Evolutionary conservation across 768 basidiomycete species (phyloP), one percentile per base, ranked within the genome.

Genomic region (Ramaria sp.): DNA sequence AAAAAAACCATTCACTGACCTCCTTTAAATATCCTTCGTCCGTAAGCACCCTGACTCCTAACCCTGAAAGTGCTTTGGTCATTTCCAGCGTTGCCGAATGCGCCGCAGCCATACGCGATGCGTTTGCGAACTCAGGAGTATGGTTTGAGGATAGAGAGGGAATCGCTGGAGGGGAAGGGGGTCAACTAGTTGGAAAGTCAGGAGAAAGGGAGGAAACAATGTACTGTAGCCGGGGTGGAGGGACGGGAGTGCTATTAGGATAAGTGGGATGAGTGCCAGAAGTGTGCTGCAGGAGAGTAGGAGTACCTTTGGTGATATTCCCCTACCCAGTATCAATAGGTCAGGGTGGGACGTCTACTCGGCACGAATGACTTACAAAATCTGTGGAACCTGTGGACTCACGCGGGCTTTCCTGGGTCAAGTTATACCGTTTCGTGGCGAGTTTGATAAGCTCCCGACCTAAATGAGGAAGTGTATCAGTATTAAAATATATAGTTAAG

Each of bases 191-290:
- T 27, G 27, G 31, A 20, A 60, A 17, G 22, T 57, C 45, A 33
- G 50, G 19, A 30, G 27, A 45, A 47, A 10, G 58, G 33, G 46
- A 22, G 17, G 55, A 7, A 30, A 5, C 31, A 27, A 64, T 53
- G 12, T 61, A 82, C 84, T 78, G 63, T 84, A 90, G 13, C 82
- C 81, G 20, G 88, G 87, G 62, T 91, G 88, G 4, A 91, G 69
- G 2, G 82, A 75, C 7, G 88, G 88, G 38, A 90, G 63, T 42
- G 74, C 78, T 79, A 24, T 27, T 34, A 17, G 54, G 27, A 31
- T 15, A 47, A 60, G 38, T 42, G 13, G 34, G 9, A 3, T 10
- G 9, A 37, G 5, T 27, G 5, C 34, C 13, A 10, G 9, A 37
- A 13, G 9, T 13, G 34, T 37, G 34, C 13, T 13, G 13, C 34